Conservation (phyloP, 2,329 filamentous ascomycete genomes). For the Aspergillus sp. region DNA sequence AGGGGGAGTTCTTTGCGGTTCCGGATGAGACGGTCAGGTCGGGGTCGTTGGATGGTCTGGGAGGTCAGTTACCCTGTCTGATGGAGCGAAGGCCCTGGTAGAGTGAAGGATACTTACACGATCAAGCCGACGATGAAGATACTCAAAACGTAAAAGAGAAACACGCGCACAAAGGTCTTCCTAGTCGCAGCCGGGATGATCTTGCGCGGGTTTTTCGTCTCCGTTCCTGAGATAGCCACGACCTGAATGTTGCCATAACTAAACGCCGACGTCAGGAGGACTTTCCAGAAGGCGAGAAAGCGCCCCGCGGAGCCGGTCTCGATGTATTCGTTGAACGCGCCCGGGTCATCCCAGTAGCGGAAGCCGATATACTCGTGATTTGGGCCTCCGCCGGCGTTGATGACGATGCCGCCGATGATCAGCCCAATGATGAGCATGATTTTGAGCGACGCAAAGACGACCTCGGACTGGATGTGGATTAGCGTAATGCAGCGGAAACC, state of each 20-base stretch:
- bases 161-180: constrained; percentile 55
- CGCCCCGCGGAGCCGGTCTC: constrained; percentile 56
- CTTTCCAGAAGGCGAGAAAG: constrained; percentile 61
- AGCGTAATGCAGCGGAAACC: too few relatives aligned
- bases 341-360: constrained; percentile 67
- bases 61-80: too few relatives aligned
- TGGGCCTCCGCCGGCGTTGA: constrained; percentile 62
- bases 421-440: constrained; percentile 49
- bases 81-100: too few relatives aligned
- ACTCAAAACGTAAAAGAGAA: constrained; percentile 58
- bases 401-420: constrained; percentile 51
- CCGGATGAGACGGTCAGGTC: constrained; percentile 18
- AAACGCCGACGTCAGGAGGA: constrained; percentile 43
- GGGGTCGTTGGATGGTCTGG: constrained; percentile 46
- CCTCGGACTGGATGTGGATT: constrained; percentile 43
- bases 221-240: constrained; percentile 56
- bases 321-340: constrained; percentile 67
- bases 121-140: constrained; percentile 60
- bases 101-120: constrained; percentile 37
- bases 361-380: constrained; percentile 63
- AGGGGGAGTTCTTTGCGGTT: constrained; percentile 50
- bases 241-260: constrained; percentile 46
- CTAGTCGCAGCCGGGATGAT: constrained; percentile 57
- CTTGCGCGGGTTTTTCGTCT: constrained; percentile 53
- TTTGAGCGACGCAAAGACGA: constrained; percentile 53